phyloP scores from a whole-genome alignment of 192 early-diverging fungal genomes.

The Allomyces arbusculus region DNA sequence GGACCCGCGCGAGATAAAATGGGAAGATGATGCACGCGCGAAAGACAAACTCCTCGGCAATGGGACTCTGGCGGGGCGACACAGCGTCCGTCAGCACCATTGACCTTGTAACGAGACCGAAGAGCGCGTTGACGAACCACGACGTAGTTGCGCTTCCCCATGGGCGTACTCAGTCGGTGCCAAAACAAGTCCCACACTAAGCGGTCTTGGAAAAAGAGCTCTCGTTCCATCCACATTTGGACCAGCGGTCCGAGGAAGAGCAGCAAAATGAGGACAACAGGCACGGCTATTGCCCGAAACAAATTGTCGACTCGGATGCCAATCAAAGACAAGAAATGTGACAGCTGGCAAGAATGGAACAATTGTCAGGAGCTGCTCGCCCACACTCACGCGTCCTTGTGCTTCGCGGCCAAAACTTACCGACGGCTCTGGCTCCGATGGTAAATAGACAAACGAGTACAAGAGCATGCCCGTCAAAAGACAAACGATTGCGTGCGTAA shows the following conservation, averaged over 20 bases:
- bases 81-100: not conserved
- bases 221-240: constrained; percentile 15
- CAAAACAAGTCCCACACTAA: constrained; percentile 11
- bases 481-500: not conserved
- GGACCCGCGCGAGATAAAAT: constrained; percentile 16
- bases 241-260: constrained; percentile 38
- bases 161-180: constrained; percentile 7
- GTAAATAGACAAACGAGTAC: not conserved
- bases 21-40: constrained; percentile 43
- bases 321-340: not conserved
- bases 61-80: constrained; percentile 29
- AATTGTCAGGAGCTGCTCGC: not conserved
- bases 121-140: constrained; percentile 13
- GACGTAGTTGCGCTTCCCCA: constrained; percentile 20
- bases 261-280: constrained; percentile 17
- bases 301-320: not conserved
- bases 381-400: not conserved
- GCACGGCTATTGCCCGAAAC: constrained; percentile 6
- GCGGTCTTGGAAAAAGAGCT: constrained; percentile 18
- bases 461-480: not conserved
- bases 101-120: not conserved
- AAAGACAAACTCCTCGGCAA: constrained; percentile 56
- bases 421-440: not conserved
- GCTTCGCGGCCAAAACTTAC: not conserved
- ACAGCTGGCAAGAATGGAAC: not conserved